Percentiles rank a stretch among this genome's conserved stretches.
Conservation (phyloP, 73 alveolate genomes). For the Urostyla sp. region DNA sequence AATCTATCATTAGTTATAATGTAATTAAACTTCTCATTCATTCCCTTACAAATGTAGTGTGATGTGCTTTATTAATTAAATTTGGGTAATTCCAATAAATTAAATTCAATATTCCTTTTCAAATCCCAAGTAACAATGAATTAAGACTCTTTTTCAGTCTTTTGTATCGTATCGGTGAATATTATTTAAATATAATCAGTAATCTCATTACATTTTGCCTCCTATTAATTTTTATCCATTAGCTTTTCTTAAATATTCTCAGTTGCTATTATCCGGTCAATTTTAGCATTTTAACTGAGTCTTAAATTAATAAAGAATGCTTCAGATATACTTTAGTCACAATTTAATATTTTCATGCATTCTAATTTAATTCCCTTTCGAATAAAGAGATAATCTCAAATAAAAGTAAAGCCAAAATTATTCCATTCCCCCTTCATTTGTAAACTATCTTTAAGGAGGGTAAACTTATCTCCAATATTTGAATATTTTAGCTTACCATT, state of each 20-base stretch:
- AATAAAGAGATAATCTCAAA: slow-evolving; percentile 23
- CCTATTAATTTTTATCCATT: neutral
- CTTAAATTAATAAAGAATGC: neutral
- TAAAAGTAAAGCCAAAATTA: slow-evolving; percentile 6
- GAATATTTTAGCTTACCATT: neutral
- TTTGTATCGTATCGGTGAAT: slow-evolving; percentile 27
- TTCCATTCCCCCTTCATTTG: neutral
- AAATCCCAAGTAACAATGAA: slow-evolving; percentile 33
- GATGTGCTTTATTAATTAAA: slow-evolving; percentile 12
- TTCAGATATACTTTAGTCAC: too few relatives aligned
- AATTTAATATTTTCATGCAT: slow-evolving; percentile 18
- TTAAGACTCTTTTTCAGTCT: slow-evolving; percentile 12
- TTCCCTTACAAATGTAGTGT: slow-evolving; percentile 34
- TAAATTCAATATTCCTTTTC: slow-evolving; percentile 6
- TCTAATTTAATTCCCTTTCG: neutral
- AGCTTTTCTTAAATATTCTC: neutral
- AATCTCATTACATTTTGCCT: too few relatives aligned
- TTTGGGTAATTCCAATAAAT: slow-evolving; percentile 23
- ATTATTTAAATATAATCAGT: slow-evolving; percentile 26
- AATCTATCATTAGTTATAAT: slow-evolving; percentile 15
- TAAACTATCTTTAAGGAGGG: neutral
- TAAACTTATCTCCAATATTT: neutral
- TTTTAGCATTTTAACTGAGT: neutral
- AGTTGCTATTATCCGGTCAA: neutral
- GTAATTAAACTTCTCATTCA: slow-evolving; percentile 33